Conservation (phyloP, 1,284 basidiomycete species). For the Rhodotorula sp. region DNA sequence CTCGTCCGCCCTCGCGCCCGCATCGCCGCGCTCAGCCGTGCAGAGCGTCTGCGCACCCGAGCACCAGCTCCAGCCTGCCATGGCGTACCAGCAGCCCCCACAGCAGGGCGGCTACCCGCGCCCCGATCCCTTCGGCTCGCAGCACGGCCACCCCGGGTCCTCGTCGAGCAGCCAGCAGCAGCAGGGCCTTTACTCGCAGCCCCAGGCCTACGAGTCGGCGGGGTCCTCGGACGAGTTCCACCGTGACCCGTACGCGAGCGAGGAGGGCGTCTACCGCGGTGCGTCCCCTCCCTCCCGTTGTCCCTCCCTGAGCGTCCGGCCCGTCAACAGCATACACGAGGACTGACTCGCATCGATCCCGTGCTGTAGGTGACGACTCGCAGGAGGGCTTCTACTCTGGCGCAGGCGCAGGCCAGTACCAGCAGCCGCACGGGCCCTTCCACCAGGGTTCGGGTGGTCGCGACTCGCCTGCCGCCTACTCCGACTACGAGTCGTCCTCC, state of each 20-base stretch:
- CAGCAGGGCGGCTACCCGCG: slow-evolving; percentile 12
- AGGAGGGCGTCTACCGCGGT: slow-evolving; percentile 29
- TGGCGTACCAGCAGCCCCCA: slow-evolving; percentile 26
- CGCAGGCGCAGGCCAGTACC: slow-evolving; percentile 19
- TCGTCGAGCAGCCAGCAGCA: not conserved
- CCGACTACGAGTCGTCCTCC: slow-evolving; percentile 39
- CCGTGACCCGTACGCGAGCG: slow-evolving; percentile 32
- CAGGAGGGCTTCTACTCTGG: slow-evolving; percentile 24
- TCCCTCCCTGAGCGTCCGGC: not conserved
- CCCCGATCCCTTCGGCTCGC: slow-evolving; percentile 31
- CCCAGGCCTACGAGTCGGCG: slow-evolving; percentile 15
- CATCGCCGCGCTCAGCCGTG: not conserved
- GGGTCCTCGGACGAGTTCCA: slow-evolving; percentile 32
- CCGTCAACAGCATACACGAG: not conserved
- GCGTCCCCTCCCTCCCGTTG: not conserved
- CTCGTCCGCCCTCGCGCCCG: not conserved
- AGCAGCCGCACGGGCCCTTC: slow-evolving; percentile 30
- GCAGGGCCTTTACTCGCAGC: slow-evolving; percentile 8
- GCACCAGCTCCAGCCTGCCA: not conserved
- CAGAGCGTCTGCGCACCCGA: too few species aligned
- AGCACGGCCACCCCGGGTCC: slow-evolving; percentile 15
- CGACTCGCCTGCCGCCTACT: slow-evolving; percentile 35
- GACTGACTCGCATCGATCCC: not conserved
- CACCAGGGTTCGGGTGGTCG: slow-evolving; percentile 26
- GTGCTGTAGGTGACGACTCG: slow-evolving; percentile 14